Percentiles rank a stretch among this genome's conserved stretches.
Conservation (phyloP, 768 basidiomycete species). For the Mycena vitilis region DNA sequence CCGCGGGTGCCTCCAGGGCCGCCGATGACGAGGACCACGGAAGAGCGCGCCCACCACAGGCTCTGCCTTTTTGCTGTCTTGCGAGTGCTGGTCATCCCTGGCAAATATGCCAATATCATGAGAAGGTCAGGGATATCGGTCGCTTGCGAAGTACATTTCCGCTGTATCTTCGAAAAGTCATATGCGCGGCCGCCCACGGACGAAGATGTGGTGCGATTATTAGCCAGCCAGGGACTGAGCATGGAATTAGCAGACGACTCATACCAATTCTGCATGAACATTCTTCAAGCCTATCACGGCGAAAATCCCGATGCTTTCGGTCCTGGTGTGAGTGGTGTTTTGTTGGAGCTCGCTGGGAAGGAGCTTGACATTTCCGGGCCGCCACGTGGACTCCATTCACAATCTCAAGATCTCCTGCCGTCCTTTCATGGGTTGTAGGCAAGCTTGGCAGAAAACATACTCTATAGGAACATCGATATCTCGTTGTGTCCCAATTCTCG, state of each 20-base stretch:
- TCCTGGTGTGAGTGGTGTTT: neutral
- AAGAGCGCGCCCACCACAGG: neutral
- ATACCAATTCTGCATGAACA: neutral
- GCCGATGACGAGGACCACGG: neutral
- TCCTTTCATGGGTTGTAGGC: neutral
- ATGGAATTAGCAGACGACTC: neutral
- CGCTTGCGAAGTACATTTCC: neutral
- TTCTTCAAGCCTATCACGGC: neutral
- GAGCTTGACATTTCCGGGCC: constrained; percentile 1
- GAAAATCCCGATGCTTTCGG: neutral
- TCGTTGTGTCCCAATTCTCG: too few relatives aligned
- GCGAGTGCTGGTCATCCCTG: neutral
- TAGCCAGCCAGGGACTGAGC: neutral
- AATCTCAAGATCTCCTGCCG: neutral
- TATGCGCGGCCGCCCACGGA: neutral
- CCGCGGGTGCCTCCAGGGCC: neutral
- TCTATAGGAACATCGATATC: too few relatives aligned
- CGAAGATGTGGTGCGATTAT: neutral
- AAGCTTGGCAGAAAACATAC: too few relatives aligned
- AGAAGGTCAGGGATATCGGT: neutral
- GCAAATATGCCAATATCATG: neutral
- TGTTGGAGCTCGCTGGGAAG: neutral
- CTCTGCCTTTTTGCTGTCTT: constrained; percentile 7
- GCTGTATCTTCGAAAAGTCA: neutral
- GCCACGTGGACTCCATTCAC: neutral